phyloP scores from a whole-genome alignment of 2,329 filamentous ascomycete species.

The Hymenoscyphus fraxineus region DNA sequence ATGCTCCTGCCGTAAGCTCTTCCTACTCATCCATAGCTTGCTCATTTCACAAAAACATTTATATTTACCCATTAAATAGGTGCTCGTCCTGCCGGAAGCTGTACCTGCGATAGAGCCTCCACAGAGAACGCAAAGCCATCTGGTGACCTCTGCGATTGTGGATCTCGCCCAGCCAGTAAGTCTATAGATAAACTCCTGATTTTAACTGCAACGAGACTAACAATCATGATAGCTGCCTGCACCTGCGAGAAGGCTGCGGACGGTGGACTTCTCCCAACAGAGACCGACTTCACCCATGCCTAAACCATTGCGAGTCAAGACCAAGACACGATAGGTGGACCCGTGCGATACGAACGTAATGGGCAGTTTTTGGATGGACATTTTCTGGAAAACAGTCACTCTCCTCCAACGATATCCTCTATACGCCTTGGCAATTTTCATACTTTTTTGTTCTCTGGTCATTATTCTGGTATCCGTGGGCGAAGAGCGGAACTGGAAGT shows the following conservation, averaged over 20 bases:
- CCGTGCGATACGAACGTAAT: background rate
- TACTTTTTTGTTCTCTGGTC: background rate
- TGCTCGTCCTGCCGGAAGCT: slow-evolving; percentile 72
- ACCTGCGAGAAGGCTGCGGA: slow-evolving; percentile 75
- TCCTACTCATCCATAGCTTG: slow-evolving; percentile 36
- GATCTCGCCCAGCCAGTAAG: slow-evolving; percentile 67
- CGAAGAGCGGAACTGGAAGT: background rate
- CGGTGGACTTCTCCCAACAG: slow-evolving; percentile 59
- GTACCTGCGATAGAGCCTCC: slow-evolving; percentile 72
- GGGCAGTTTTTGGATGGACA: background rate
- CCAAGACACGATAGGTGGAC: background rate
- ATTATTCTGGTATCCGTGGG: background rate
- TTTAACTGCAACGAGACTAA: background rate
- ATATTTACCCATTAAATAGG: slow-evolving; percentile 19
- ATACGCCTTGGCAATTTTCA: slow-evolving; percentile 3
- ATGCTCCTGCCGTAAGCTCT: slow-evolving; percentile 69
- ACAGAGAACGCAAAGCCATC: slow-evolving; percentile 62
- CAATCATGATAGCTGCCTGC: slow-evolving; percentile 53
- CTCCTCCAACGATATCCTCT: background rate
- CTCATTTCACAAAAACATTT: slow-evolving; percentile 3
- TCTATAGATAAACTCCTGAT: slow-evolving; percentile 18
- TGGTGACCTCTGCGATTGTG: slow-evolving; percentile 71
- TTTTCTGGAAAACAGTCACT: background rate
- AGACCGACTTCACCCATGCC: slow-evolving; percentile 81
- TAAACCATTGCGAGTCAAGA: slow-evolving; percentile 13